Evolutionary conservation across 371 early-diverging fungal genomes (phyloP).

Genomic region (Apophysomyces ossiformis): DNA sequence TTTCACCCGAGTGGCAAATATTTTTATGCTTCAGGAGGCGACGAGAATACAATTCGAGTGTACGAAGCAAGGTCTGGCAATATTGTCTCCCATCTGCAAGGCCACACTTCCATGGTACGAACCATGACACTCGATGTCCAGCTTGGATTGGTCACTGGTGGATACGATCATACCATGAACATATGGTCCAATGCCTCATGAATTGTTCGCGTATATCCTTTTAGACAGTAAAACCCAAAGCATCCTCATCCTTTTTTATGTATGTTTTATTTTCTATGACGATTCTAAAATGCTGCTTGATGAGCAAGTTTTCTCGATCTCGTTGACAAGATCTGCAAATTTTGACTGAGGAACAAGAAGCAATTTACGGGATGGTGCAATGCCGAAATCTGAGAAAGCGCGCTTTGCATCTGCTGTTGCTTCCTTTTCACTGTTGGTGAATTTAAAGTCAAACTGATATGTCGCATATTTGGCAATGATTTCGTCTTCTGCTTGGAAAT

Average conservation of each 20-base stretch:
- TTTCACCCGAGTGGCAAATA: constrained; percentile 71
- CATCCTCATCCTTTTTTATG: neutral
- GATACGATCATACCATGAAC: constrained; percentile 42
- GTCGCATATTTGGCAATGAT: constrained; percentile 63
- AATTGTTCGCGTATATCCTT: neutral
- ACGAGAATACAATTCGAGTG: constrained; percentile 64
- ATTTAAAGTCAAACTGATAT: constrained; percentile 68
- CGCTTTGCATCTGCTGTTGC: constrained; percentile 78
- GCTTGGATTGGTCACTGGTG: constrained; percentile 41
- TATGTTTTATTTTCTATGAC: constrained; percentile 1
- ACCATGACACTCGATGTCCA: constrained; percentile 31
- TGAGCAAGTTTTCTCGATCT: constrained; percentile 46
- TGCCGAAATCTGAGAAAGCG: constrained; percentile 85
- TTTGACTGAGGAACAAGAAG: constrained; percentile 72
- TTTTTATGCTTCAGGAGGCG: constrained; percentile 68
- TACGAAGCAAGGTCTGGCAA: constrained; percentile 65
- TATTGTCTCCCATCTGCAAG: constrained; percentile 51
- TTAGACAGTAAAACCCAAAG: neutral
- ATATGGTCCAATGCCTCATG: constrained; percentile 33
- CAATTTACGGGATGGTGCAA: constrained; percentile 77
- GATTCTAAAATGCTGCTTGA: neutral
- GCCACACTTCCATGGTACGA: constrained; percentile 37
- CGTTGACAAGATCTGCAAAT: constrained; percentile 58
- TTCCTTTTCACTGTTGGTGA: constrained; percentile 61
- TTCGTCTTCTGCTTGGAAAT: constrained; percentile 93